Evolutionary conservation across 225 moss, liverwort and hornwort genomes (phyloP).

Genomic region (Ulota crispa): DNA sequence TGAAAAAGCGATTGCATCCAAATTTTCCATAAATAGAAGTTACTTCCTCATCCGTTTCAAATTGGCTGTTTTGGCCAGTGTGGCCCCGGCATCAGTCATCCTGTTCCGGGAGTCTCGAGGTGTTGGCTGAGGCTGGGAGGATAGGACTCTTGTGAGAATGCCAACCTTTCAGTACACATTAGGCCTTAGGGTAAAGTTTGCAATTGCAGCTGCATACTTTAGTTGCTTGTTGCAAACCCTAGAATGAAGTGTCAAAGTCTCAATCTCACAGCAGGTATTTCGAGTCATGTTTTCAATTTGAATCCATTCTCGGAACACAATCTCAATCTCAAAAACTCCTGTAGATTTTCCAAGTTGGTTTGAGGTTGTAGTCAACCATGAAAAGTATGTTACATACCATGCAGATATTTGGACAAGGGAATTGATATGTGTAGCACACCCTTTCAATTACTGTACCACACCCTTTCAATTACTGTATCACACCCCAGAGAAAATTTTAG

Average conservation of each 20-base stretch:
- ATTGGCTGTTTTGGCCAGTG: too few species aligned
- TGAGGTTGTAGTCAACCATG: not conserved
- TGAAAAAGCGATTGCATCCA: accelerated
- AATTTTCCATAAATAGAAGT: too few species aligned
- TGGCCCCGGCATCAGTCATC: too few species aligned
- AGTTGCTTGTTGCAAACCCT: not conserved
- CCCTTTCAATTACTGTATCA: too few species aligned
- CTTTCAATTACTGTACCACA: too few species aligned
- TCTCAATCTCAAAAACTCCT: not conserved
- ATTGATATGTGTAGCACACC: too few species aligned
- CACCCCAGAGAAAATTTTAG: too few species aligned
- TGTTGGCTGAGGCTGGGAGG: not conserved
- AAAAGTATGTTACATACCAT: too few species aligned
- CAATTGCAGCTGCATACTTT: not conserved
- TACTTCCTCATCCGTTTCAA: too few species aligned
- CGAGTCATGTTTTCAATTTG: not conserved
- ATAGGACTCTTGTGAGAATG: not conserved
- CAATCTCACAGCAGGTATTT: not conserved
- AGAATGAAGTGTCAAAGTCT: not conserved
- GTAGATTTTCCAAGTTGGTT: not conserved
- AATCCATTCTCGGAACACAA: not conserved
- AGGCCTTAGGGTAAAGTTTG: not conserved
- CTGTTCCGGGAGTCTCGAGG: not conserved
- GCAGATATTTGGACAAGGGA: too few species aligned
- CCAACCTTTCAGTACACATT: not conserved